These are phyloP conservation scores for Lepidium didymum DNA, from an alignment of 345 rosid genomes.

Conservation along the genomic window DNA sequence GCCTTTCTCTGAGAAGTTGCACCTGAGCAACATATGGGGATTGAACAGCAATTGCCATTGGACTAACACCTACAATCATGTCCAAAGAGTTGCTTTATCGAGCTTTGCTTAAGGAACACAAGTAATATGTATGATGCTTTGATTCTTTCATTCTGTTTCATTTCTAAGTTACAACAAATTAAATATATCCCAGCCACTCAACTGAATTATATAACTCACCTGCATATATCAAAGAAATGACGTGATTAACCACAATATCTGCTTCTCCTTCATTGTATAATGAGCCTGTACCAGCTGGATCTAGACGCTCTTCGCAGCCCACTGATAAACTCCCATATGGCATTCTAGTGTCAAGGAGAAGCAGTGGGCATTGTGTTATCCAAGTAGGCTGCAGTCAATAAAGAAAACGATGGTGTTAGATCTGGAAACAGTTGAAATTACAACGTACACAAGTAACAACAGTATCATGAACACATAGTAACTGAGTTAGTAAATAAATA, in stretches of 20 bases:
- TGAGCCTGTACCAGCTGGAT: constrained; percentile 97
- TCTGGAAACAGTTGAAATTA: not conserved
- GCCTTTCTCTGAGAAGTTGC: constrained; percentile 81
- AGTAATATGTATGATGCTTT: not conserved
- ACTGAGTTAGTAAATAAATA: not conserved
- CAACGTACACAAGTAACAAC: not conserved
- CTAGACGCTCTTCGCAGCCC: constrained; percentile 92
- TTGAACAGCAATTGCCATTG: constrained; percentile 75
- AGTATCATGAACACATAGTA: not conserved
- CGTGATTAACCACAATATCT: constrained; percentile 86
- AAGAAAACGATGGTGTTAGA: not conserved
- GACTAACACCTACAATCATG: constrained; percentile 63
- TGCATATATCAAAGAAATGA: constrained; percentile 64
- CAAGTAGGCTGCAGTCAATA: constrained; percentile 66
- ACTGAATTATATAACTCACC: constrained; percentile 36
- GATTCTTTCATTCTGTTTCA: not conserved
- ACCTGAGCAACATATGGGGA: constrained; percentile 99
- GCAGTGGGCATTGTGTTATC: constrained; percentile 86
- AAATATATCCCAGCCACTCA: not conserved
- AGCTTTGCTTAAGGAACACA: not conserved
- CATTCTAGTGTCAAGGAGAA: constrained; percentile 94
- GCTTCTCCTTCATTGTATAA: constrained; percentile 97
- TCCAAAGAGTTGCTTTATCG: not conserved
- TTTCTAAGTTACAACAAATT: not conserved
- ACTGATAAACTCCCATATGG: constrained; percentile 85